Conservation (phyloP, 257 asterid genomes). For the Rhazya stricta region DNA sequence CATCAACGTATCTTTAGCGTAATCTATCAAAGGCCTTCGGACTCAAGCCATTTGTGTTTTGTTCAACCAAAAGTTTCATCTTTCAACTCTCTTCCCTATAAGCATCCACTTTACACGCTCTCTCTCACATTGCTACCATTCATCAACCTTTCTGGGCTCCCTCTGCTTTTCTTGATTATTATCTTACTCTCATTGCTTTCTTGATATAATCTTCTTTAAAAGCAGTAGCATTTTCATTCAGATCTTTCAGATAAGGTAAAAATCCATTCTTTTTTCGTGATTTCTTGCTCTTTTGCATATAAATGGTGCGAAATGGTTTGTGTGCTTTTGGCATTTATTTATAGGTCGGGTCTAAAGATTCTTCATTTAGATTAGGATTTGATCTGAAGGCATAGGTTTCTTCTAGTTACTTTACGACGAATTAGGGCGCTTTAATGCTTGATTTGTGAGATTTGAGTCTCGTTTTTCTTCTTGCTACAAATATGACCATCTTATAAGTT, state of each 20-base stretch:
- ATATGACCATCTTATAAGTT: neutral
- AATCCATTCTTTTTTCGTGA: neutral
- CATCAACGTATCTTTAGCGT: neutral
- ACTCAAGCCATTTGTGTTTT: neutral
- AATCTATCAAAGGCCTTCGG: too few relatives aligned
- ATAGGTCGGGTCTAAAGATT: neutral
- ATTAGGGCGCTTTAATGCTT: neutral
- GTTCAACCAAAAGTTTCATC: neutral
- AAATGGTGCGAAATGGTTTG: neutral
- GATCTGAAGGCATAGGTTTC: neutral
- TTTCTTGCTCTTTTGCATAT: neutral
- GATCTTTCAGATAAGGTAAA: conserved; percentile 1
- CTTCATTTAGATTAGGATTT: neutral
- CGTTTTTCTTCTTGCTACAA: neutral
- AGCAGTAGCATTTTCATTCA: neutral
- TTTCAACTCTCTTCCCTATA: neutral
- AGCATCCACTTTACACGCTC: conserved; percentile 17
- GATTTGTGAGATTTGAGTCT: neutral
- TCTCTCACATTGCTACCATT: conserved; percentile 16
- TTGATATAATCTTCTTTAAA: neutral
- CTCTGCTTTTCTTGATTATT: neutral
- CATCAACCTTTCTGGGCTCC: conserved; percentile 18
- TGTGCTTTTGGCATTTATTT: neutral
- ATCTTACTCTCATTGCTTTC: neutral
- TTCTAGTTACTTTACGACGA: neutral